Conservation (phyloP, 495 filamentous ascomycete species). For the Platismatia glauca region DNA sequence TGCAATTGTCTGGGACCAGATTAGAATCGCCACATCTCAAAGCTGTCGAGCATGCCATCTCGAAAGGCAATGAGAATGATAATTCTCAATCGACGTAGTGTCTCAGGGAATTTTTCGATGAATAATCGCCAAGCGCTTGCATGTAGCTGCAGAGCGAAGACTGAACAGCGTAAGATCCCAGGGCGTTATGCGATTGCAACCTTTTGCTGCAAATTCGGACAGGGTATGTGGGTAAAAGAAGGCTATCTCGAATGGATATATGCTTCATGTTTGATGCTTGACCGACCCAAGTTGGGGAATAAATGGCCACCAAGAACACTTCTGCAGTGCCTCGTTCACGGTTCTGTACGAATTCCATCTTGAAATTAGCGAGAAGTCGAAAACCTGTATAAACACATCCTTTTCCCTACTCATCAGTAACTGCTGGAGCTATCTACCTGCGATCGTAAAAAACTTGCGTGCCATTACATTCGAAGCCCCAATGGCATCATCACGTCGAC, state of each 20-base stretch:
- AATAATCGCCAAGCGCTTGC: not conserved
- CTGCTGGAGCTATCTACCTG: not conserved
- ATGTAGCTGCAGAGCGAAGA: not conserved
- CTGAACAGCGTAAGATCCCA: not conserved
- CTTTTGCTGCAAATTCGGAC: not conserved
- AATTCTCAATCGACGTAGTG: not conserved
- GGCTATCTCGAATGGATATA: not conserved
- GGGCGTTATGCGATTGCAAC: not conserved
- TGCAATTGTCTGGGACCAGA: not conserved
- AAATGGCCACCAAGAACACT: not conserved
- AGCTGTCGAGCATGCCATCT: not conserved
- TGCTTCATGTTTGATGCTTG: not conserved
- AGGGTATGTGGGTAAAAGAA: not conserved
- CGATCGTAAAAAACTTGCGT: not conserved
- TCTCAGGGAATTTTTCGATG: too few relatives aligned
- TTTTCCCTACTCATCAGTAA: not conserved
- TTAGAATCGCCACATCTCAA: not conserved
- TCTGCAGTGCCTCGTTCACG: not conserved
- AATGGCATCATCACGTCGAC: not conserved
- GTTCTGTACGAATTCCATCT: not conserved
- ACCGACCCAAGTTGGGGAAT: not conserved
- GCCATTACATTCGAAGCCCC: not conserved
- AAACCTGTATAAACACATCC: not conserved
- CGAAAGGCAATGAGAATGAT: not conserved
- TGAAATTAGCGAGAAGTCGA: not conserved